Evolutionary conservation across 495 filamentous ascomycete species (phyloP).

Genomic region (Penicillium crystallinum): DNA sequence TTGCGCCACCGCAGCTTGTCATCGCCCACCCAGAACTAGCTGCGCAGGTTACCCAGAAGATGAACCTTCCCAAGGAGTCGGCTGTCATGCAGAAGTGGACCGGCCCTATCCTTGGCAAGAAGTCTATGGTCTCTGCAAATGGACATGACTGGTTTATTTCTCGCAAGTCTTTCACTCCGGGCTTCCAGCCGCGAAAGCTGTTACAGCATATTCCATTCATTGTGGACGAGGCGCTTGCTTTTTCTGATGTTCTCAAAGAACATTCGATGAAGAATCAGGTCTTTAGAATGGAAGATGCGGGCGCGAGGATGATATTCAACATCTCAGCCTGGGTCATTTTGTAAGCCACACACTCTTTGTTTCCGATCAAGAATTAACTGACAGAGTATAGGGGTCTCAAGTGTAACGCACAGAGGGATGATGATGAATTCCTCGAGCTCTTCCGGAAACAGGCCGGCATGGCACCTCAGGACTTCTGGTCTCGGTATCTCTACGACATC

Average conservation of each 20-base stretch:
- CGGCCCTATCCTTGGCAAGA: conserved; percentile 5
- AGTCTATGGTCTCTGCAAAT: conserved; percentile 6
- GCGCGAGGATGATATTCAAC: conserved; percentile 3
- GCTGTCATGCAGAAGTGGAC: conserved; percentile 5
- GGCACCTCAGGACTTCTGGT: conserved; percentile 6
- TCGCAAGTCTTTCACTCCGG: conserved; percentile 2
- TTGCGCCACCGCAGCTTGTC: conserved; percentile 12
- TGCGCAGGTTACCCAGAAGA: conserved; percentile 4
- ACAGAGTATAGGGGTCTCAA: neutral
- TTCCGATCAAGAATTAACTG: neutral
- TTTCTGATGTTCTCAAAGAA: conserved; percentile 1
- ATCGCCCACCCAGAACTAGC: conserved; percentile 10
- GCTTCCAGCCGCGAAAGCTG: conserved; percentile 4
- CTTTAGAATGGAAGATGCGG: conserved; percentile 5
- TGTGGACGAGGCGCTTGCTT: conserved; percentile 2
- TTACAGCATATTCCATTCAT: conserved; percentile 2
- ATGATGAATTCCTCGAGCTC: conserved; percentile 5
- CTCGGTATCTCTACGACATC: conserved; percentile 4
- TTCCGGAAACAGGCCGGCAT: neutral
- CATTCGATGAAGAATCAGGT: neutral
- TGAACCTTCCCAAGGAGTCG: conserved; percentile 5
- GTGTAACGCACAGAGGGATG: neutral
- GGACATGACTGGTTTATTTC: conserved; percentile 6
- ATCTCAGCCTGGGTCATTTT: conserved; percentile 1
- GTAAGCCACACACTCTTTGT: neutral